Evolutionary conservation across 805 yeast genomes (phyloP), one percentile per base, ranked within the genome.

Genomic region (Vanderwaltozyma verrucispora): DNA sequence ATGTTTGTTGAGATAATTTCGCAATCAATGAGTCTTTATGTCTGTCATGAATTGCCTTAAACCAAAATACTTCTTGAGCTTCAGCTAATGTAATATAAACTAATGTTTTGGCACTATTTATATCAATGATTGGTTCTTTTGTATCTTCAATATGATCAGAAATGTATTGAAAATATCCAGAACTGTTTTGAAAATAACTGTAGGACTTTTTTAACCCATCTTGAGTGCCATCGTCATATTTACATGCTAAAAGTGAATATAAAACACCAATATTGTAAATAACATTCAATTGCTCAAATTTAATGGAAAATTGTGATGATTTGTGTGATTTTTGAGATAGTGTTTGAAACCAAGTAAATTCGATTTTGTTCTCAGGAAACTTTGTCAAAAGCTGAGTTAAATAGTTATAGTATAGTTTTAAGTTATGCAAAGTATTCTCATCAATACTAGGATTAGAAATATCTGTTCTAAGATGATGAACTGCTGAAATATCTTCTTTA

Each of bases 21-120:
- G 92, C 69, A 3, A 87, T 59, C 4, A 76, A 62, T 0, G 79
- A 62, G 50, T 81, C 76, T 47, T 77, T 80, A 28, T 60, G 55
- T 0, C 66, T 57, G 35, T 46, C 53, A 20, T 41, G 42, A 1
- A 25, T 12, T 7, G 95, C 86, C 48, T 78, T 77, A 33, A 72
- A 75, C 95, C 96, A 87, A 35, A 80, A 75, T 11, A 75, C 69
- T 51, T 88, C 96, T 57, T 87, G 95, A 0, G 95, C 92, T 50
- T 85, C 95, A 0, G 94, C 92, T 28, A 82, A 52, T 73, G 74
- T 72, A 26, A 86, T 50, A 11, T 54, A 46, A 27, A 67, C 59
- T 37, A 87, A 59, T 14, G 77, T 64, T 11, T 63, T 59, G 9
- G 81, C 49, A 0, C 84, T 73, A 11, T 67, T 67, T 1, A 40